These are phyloP conservation scores for Eucalyptus albens DNA, from an alignment of 345 rosid species.

Conservation along the genomic window DNA sequence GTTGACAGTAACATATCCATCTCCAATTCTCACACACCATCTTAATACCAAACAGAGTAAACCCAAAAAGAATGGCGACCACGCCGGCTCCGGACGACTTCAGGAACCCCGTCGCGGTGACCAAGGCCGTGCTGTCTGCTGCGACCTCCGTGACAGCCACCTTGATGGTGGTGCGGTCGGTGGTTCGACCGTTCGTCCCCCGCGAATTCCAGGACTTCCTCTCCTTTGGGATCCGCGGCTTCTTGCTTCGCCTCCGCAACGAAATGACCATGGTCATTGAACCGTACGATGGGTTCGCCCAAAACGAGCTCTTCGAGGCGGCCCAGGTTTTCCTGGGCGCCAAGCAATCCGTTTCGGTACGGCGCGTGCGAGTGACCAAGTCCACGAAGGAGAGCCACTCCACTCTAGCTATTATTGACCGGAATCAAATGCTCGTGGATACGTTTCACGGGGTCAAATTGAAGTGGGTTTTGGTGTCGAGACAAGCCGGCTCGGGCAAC, in stretches of 20 bases:
- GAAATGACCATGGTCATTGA: conserved; percentile 34
- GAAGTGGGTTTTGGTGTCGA: conserved; percentile 24
- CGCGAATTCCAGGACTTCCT: conserved; percentile 15
- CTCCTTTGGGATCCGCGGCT: conserved; percentile 2
- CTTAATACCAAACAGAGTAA: too few species aligned
- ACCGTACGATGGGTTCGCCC: conserved; percentile 20
- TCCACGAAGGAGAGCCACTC: conserved; percentile 37
- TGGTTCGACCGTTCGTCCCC: conserved; percentile 22
- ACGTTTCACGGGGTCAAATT: conserved; percentile 30
- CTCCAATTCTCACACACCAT: neutral
- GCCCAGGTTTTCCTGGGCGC: conserved; percentile 28
- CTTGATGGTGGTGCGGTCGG: conserved; percentile 22
- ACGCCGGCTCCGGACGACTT: neutral
- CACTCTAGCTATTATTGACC: conserved; percentile 23
- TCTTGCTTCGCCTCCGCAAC: conserved; percentile 22
- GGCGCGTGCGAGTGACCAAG: conserved; percentile 31
- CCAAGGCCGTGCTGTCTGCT: conserved; percentile 27
- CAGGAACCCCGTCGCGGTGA: neutral
- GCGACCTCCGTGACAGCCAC: conserved; percentile 50
- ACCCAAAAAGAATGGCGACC: neutral
- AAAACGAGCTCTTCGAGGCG: conserved; percentile 31
- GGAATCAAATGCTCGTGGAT: conserved; percentile 36
- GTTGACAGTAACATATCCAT: neutral
- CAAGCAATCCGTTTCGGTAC: conserved; percentile 20
- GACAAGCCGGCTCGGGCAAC: conserved; percentile 9